Base-by-base conservation (phyloP, 306 rosid genomes). In the Rosa persica region DNA sequence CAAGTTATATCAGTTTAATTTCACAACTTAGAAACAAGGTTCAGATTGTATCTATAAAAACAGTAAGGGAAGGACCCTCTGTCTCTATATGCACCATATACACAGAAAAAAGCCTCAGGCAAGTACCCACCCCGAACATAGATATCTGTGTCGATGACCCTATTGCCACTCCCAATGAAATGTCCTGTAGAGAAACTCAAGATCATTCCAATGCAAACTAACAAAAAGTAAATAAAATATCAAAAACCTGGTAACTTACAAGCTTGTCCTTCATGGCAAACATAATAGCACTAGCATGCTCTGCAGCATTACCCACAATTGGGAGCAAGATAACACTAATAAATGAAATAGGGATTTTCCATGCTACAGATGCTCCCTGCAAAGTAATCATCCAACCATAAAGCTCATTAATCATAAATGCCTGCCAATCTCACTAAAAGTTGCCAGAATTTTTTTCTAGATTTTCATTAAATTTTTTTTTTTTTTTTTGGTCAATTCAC, bases 211-310 rank as follows among this genome's bases (percentile, higher is more conserved):
- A 38, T 46, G 30, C 25, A 72, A 4, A 42, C 49, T 40, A 47
- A 52, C 19, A 46, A 16, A 44, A 73, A 55, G 17, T 54, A 25
- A 77, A 36, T n/a, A 12, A 38, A 49, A 62, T 7, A 72, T 57
- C 44, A 44, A 60, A 72, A 84, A 72, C 49, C 88, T 44, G 64
- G 23, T 13, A 2, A 51, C 85, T 87, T 77, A 93, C 96, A 76
- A 93, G 91, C 88, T 91, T 93, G 81, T 91, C 98, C 88, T 93
- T 91, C 92, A 89, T 87, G 80, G 98, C 96, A 89, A 93, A 93
- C 86, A 89, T 87, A 68, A 93, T 51, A 70, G 96, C 98, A 77
- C 94, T 89, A 70, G 96, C 98, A 87, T 93, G 98, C 84, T 93
- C 98, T 12, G 96, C 96, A 62, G 98, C 98, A 84, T 93, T 90